Evolutionary conservation across 225 moss, liverwort and hornwort species (phyloP).

Genomic region (Marchantia polymorpha): DNA sequence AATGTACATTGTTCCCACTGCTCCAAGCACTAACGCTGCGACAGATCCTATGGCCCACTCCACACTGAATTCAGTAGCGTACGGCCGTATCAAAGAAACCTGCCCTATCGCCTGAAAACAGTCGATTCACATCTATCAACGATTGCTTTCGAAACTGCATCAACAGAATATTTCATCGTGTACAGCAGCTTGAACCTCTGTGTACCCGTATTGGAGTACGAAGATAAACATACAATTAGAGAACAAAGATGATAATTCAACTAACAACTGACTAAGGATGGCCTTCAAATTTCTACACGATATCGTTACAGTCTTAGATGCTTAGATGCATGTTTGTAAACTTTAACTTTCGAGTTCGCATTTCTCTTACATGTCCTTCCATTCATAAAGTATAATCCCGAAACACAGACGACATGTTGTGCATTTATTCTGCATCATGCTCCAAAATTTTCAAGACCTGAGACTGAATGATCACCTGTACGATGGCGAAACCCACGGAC

Average conservation of each 20-base stretch:
- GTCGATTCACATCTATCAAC: not conserved
- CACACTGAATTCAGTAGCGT: constrained; percentile 73
- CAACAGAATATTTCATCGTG: not conserved
- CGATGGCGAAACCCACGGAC: constrained; percentile 69
- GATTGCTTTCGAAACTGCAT: not conserved
- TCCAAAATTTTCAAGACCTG: not conserved
- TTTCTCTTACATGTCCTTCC: too few relatives aligned
- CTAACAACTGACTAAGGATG: not conserved
- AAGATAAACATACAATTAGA: not conserved
- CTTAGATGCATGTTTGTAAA: too few relatives aligned
- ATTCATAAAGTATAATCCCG: not conserved
- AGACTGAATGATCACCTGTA: constrained; percentile 49
- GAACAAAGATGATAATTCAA: not conserved
- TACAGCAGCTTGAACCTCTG: not conserved
- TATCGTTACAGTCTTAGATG: too few relatives aligned
- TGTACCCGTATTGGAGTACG: not conserved
- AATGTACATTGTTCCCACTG: constrained; percentile 72
- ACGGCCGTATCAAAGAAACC: constrained; percentile 82
- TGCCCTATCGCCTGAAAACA: constrained; percentile 82
- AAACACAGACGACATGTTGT: not conserved
- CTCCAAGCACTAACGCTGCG: constrained; percentile 69
- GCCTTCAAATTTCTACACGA: not conserved
- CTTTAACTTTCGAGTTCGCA: too few relatives aligned
- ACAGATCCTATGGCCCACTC: constrained; percentile 88
- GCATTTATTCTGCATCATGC: not conserved